Conservation (phyloP, 129 eudicot species). For the Escallonia rubra region DNA sequence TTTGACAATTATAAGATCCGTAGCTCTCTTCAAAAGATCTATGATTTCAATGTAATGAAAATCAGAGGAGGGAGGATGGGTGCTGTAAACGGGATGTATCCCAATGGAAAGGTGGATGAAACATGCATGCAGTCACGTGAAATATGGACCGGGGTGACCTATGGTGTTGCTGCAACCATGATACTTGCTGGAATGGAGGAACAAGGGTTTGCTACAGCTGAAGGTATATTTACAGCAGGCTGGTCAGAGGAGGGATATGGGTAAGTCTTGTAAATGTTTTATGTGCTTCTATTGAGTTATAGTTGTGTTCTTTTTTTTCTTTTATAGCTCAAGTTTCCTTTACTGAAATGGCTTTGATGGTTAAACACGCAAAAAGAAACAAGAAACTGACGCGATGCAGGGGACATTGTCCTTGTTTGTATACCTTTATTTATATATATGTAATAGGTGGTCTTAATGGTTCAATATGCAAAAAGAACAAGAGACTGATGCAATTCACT, state of each 20-base stretch:
- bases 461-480: too few species aligned
- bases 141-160: slow-evolving; percentile 93
- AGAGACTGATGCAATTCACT: too few species aligned
- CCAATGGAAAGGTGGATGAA: slow-evolving; percentile 88
- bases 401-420: too few species aligned
- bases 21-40: slow-evolving; percentile 68
- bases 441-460: too few species aligned
- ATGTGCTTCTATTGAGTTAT: not conserved
- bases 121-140: slow-evolving; percentile 99
- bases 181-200: slow-evolving; percentile 91
- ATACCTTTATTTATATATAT: too few species aligned
- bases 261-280: slow-evolving; percentile 28
- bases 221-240: slow-evolving; percentile 89
- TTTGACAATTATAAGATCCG: slow-evolving; percentile 59
- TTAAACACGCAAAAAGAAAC: not conserved
- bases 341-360: not conserved
- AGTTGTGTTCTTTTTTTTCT: not conserved
- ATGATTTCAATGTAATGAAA: slow-evolving; percentile 88
- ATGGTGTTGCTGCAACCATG: slow-evolving; percentile 88
- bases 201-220: slow-evolving; percentile 77
- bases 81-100: slow-evolving; percentile 97
- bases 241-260: slow-evolving; percentile 98
- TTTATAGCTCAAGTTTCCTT: not conserved
- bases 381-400: not conserved
- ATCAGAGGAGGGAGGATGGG: slow-evolving; percentile 89